Percentiles rank a stretch among this genome's conserved stretches.
Conservation (phyloP, 2,329 filamentous ascomycete species). For the Trichoderma sp. region DNA sequence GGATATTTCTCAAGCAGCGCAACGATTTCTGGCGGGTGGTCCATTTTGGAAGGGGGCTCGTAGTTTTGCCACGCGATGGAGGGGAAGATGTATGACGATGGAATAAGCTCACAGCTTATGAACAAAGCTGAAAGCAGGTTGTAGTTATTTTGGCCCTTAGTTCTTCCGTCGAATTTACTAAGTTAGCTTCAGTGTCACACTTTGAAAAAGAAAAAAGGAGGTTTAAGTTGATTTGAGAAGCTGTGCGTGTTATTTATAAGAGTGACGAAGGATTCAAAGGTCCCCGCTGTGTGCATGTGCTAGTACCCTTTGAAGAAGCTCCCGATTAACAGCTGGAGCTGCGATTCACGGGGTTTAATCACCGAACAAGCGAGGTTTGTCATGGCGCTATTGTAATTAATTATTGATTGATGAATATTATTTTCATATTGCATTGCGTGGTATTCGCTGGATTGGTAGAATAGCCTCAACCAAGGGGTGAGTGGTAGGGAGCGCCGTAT, state of each 20-base stretch:
- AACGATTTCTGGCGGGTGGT: neutral
- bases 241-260: neutral
- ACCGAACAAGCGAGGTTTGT: neutral
- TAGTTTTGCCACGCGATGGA: neutral
- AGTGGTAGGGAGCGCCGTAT: neutral
- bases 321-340: neutral
- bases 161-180: neutral
- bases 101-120: neutral
- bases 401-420: neutral
- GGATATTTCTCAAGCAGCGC: constrained; percentile 4
- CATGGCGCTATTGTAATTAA: neutral
- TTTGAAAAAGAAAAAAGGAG: neutral
- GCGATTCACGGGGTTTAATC: neutral
- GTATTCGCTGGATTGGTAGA: neutral
- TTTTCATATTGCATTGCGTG: neutral
- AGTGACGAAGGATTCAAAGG: neutral
- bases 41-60: neutral
- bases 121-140: neutral
- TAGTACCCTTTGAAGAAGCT: neutral
- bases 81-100: neutral
- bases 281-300: neutral
- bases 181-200: neutral
- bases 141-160: neutral
- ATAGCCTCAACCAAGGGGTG: neutral
- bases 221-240: neutral